Conservation (phyloP, 208 protist genomes). For the Wallacemonas sp. region DNA sequence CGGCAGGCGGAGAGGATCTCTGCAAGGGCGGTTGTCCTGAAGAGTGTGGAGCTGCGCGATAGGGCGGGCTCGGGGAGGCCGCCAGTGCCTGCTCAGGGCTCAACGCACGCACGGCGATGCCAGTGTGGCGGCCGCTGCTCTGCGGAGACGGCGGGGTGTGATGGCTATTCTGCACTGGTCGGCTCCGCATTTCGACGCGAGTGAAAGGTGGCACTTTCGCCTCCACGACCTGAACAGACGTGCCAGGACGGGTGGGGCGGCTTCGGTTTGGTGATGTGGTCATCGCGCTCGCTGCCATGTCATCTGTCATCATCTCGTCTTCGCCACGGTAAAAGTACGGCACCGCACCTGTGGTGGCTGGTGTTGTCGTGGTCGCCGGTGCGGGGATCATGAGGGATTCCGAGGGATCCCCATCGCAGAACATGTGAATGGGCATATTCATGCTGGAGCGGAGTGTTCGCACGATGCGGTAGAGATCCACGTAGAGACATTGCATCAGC, state of each 20-base stretch:
- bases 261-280: too few relatives aligned
- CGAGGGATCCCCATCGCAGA: constrained; percentile 44
- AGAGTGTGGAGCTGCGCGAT: too few relatives aligned
- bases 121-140: neutral
- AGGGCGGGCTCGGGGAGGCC: constrained; percentile 11
- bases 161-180: neutral
- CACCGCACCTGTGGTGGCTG: constrained; percentile 10
- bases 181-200: neutral
- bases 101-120: constrained; percentile 1
- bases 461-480: constrained; percentile 66
- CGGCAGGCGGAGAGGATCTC: constrained; percentile 14
- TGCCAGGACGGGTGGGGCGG: too few relatives aligned
- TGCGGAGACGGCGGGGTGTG: neutral
- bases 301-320: too few relatives aligned
- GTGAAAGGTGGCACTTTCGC: neutral
- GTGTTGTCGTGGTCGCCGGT: constrained; percentile 3
- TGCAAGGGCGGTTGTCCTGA: too few relatives aligned
- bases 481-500: constrained; percentile 77
- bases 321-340: too few relatives aligned
- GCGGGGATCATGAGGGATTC: constrained; percentile 19
- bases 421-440: constrained; percentile 49
- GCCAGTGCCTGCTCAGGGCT: constrained; percentile 6
- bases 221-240: neutral
- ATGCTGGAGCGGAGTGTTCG: constrained; percentile 32
- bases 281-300: too few relatives aligned